Percentiles rank a stretch among this genome's conserved stretches.
phyloP scores from a whole-genome alignment of 1,284 basidiomycete species.

The Cutaneotrichosporon sp. region DNA sequence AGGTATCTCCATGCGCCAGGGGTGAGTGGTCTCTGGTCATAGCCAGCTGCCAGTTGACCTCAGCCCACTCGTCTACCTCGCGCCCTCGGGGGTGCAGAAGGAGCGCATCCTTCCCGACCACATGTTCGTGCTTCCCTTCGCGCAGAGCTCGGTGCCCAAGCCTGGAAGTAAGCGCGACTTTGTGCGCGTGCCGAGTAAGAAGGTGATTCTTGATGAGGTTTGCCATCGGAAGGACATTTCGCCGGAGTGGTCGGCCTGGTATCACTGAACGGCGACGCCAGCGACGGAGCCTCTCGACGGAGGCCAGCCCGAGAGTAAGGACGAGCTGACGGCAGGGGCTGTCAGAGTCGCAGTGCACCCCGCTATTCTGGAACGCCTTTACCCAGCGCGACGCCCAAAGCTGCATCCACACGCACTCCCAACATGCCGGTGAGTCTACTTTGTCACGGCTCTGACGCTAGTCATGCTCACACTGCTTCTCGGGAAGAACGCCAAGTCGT shows the following conservation, averaged over 20 bases:
- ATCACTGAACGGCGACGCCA: too few species aligned
- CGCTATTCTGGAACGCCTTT: constrained; percentile 87
- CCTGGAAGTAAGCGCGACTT: constrained; percentile 65
- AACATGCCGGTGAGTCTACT: constrained; percentile 56
- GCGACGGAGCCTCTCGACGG: too few species aligned
- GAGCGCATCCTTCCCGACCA: constrained; percentile 71
- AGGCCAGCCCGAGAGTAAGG: too few species aligned
- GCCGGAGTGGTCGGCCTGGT: too few species aligned
- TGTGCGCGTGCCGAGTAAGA: constrained; percentile 62
- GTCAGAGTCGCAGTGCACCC: constrained; percentile 77
- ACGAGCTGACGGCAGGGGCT: constrained; percentile 45
- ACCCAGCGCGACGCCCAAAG: constrained; percentile 64
- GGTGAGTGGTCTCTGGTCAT: constrained; percentile 46
- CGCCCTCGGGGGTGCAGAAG: constrained; percentile 82
- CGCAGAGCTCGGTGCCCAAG: constrained; percentile 57
- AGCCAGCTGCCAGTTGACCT: not conserved
- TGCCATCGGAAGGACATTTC: too few species aligned
- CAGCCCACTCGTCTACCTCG: constrained; percentile 74
- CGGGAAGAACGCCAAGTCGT: constrained; percentile 54
- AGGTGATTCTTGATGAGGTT: constrained; percentile 28
- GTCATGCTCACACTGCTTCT: constrained; percentile 78
- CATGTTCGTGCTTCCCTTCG: constrained; percentile 79
- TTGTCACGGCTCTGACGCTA: not conserved
- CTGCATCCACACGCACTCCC: constrained; percentile 82
- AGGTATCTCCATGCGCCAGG: constrained; percentile 64